phyloP scores from a whole-genome alignment of 441 rosid genomes.

The Gossypium schwendimanii region DNA sequence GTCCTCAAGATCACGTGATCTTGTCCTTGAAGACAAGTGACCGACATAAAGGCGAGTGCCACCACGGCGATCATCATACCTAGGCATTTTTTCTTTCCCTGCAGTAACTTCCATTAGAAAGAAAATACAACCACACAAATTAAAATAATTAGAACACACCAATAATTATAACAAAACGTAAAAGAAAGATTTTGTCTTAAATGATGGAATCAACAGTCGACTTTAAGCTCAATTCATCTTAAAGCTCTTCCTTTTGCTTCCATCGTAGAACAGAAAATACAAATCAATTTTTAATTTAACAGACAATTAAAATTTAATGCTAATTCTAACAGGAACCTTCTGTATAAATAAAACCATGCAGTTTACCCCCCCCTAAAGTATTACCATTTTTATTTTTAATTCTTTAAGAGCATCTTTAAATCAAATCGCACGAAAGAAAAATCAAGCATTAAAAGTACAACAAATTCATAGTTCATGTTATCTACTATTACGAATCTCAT shows the following conservation, averaged over 20 bases:
- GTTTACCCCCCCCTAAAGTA: too few species aligned
- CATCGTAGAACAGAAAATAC: neutral
- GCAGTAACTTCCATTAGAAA: neutral
- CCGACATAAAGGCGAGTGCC: constrained; percentile 48
- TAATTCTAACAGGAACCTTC: too few species aligned
- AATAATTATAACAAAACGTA: neutral
- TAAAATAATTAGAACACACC: neutral
- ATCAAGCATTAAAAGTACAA: neutral
- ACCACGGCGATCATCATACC: constrained; percentile 41
- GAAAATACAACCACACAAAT: neutral
- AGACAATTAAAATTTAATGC: too few species aligned
- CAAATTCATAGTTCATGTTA: neutral
- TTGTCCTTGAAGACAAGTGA: constrained; percentile 39
- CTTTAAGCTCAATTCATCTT: neutral
- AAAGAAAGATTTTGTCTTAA: too few species aligned
- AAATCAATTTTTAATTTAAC: neutral
- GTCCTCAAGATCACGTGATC: constrained; percentile 48
- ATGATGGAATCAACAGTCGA: neutral
- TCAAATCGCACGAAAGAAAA: neutral
- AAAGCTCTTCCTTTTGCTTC: neutral
- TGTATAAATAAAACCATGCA: too few species aligned
- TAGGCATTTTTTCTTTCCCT: constrained; percentile 36
- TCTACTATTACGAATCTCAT: neutral
- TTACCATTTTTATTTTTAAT: neutral
- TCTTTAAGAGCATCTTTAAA: neutral